A percentile compares a stretch with the other conserved stretches of the same genome.
Evolutionary conservation across 805 yeast genomes (phyloP).

Genomic region (Ogataea corticis): DNA sequence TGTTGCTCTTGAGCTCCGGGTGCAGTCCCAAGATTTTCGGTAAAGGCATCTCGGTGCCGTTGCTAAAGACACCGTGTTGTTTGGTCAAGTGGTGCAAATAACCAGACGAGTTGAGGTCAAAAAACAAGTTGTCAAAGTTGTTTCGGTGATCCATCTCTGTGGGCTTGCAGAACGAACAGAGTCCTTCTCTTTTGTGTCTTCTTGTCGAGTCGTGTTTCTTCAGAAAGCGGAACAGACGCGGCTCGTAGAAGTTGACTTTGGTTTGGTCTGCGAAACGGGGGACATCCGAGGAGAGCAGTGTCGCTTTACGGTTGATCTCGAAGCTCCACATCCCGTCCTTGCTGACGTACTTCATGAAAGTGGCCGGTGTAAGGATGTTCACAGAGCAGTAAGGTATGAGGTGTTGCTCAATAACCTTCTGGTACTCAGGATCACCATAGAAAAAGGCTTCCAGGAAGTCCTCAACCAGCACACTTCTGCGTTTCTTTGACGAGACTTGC

Average conservation of each 20-base stretch:
- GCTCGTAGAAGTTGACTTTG: constrained; percentile 19
- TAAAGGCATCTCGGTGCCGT: constrained; percentile 23
- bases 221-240: constrained; percentile 17
- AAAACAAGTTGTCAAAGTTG: constrained; percentile 17
- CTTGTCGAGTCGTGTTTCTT: constrained; percentile 9
- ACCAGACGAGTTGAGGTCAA: constrained; percentile 25
- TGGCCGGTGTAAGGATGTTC: constrained; percentile 12
- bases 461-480: constrained; percentile 13
- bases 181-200: constrained; percentile 22
- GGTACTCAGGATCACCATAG: constrained; percentile 13
- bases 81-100: constrained; percentile 30
- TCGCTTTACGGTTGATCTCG: constrained; percentile 14
- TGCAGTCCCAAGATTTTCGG: constrained; percentile 21
- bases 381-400: constrained; percentile 18
- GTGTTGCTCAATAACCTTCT: constrained; percentile 13
- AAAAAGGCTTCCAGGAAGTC: constrained; percentile 11
- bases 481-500: background rate
- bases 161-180: constrained; percentile 26
- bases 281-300: background rate
- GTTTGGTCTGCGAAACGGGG: constrained; percentile 8
- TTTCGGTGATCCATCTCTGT: constrained; percentile 9
- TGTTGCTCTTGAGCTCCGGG: constrained; percentile 16
- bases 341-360: constrained; percentile 9
- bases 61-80: constrained; percentile 29
- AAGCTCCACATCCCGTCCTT: constrained; percentile 9